Conservation (phyloP, 495 filamentous ascomycete genomes). For the Tuber magnatum region DNA sequence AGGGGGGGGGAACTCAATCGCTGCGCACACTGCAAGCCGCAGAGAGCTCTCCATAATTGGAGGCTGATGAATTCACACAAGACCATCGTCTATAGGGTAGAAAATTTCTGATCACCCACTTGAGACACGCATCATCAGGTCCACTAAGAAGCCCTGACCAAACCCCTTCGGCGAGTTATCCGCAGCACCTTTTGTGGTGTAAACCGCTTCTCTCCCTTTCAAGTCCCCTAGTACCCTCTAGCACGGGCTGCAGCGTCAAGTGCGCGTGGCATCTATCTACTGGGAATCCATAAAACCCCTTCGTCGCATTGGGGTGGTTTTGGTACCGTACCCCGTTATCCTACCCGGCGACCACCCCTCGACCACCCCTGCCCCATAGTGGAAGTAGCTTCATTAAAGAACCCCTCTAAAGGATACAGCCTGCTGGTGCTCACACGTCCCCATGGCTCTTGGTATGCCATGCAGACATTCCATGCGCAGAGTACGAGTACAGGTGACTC, state of each 20-base stretch:
- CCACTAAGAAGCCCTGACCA: neutral
- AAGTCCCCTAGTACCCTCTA: neutral
- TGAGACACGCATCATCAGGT: neutral
- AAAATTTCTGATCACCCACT: neutral
- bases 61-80: neutral
- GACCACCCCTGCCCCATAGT: neutral
- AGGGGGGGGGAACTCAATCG: neutral
- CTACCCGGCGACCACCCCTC: neutral
- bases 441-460: neutral
- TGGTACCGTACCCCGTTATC: neutral
- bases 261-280: neutral
- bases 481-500: neutral
- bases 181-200: neutral
- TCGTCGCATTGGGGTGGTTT: neutral
- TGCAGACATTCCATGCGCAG: neutral
- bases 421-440: neutral
- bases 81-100: neutral
- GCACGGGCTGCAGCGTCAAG: neutral
- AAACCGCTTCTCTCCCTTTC: neutral
- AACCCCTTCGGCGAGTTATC: neutral
- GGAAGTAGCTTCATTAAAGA: neutral
- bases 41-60: neutral
- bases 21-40: neutral
- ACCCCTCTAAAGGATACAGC: neutral
- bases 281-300: neutral